Conservation (phyloP, 768 basidiomycete species). For the Suillus clintonianus region DNA sequence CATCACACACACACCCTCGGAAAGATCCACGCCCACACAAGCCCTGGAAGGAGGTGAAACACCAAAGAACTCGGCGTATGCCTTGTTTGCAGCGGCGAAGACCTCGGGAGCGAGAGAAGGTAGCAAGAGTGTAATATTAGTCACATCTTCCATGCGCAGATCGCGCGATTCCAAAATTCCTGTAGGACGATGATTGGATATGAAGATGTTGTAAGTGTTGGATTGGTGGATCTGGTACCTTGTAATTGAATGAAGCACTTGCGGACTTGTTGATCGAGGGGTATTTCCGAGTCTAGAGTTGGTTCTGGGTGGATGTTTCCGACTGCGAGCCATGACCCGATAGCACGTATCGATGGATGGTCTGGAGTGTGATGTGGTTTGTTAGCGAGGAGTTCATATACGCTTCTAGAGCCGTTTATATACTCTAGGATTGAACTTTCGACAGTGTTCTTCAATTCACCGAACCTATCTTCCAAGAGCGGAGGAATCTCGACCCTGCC, state of each 20-base stretch:
- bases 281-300: conserved; percentile 22
- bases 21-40: conserved; percentile 84
- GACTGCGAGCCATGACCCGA: conserved; percentile 71
- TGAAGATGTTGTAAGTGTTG: not conserved
- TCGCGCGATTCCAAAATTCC: not conserved
- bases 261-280: conserved; percentile 71
- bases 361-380: not conserved
- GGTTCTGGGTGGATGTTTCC: conserved; percentile 50
- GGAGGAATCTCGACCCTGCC: conserved; percentile 44
- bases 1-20: conserved; percentile 52
- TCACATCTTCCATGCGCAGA: conserved; percentile 10
- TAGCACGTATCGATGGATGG: conserved; percentile 21
- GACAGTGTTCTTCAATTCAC: not conserved
- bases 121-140: conserved; percentile 82
- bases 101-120: conserved; percentile 66
- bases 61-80: conserved; percentile 84
- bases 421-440: not conserved
- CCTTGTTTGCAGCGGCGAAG: conserved; percentile 75
- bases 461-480: conserved; percentile 42
- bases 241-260: conserved; percentile 65
- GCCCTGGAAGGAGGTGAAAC: conserved; percentile 91
- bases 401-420: not conserved
- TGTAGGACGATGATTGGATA: not conserved
- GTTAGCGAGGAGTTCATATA: not conserved
- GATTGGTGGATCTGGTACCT: conserved; percentile 45